Base-by-base conservation (phyloP, 2,329 filamentous ascomycete species). In the Diaporthe sp. region DNA sequence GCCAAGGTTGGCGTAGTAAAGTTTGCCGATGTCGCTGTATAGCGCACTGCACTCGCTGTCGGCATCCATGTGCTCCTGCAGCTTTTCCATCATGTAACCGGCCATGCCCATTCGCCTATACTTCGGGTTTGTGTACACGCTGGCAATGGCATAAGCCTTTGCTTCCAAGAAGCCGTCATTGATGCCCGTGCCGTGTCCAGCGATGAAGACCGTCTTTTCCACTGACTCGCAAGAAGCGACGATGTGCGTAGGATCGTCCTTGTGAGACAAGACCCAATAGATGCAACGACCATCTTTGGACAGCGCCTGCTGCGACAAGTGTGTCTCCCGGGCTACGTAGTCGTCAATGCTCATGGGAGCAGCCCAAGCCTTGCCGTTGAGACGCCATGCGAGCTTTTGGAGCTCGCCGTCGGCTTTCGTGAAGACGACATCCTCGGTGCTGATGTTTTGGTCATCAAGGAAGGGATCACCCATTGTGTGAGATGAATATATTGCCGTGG, bases 31-130 rank as follows among this genome's bases (percentile, higher is more conserved):
- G 66, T 82, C 82, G 76, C 82, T 84, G 78, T 82, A 84, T 38
- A 85, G 75, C 15, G 82, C 78, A 61, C 82, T 84, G 76, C 80
- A 83, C 50, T 80, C 80, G 73, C 80, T 78, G n/a, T 80, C 78
- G 47, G 67, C 22, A 73, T 85, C 83, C 76, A 85, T 81, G n/a
- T 75, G 75, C 57, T 82, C 76, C 71, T 82, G 81, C 2, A 85
- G 75, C n/a, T 76, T 77, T 54, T 71, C 78, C 52, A 85, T 77
- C 72, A 85, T 80, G 73, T 77, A 76, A n/a, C 79, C 81, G 1
- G 83, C 84, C 80, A 84, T 82, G 35, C 84, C 83, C 9, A 78
- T 74, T 42, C 78, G 77, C 54, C 83, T 82, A 55, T 82, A 80
- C 28, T 80, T 76, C 8, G 81, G 78, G 58, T 81, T 81, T 9